Base-by-base conservation (phyloP, 306 rosid genomes). In the Hippophae gyantsensis region DNA sequence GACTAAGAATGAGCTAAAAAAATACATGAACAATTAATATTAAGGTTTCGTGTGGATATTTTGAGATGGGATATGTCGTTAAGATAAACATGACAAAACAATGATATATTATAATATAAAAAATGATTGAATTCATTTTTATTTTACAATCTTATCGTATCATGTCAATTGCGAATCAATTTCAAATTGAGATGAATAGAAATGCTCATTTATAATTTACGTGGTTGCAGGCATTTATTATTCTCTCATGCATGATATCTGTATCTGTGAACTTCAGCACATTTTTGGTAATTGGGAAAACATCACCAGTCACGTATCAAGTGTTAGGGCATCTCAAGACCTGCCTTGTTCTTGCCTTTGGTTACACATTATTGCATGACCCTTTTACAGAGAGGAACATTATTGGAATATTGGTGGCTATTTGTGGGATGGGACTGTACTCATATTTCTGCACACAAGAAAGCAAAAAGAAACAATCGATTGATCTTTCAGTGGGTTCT, bases 261-360 rank as follows among this genome's bases (percentile, higher is more conserved):
- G 99, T 92, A 14, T 80, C 94, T 2, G 99, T 92, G 77, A 92
- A 92, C 90, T 92, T 92, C 47, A 92, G 99, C 81, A 92, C 99
- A 0, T 92, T 92, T 59, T 63, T 92, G 68, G 99, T 92, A 10
- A 92, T 92, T 45, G 99, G 99, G 6, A 92, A 92, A 81, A 92
- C 99, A 66, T 92, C 99, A 8, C 99, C 99, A 0, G 99, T 92
- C 38, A 92, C 99, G 4, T 92, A 92, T 62, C 99, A 92, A 83
- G 99, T 92, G 50, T 60, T 92, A 13, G 99, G 99, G 13, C 99
- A 92, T 66, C 96, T 92, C 69, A 92, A 92, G 77, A 92, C 99
- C 10, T 92, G 99, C 70, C 93, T 92, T 72, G 93, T 92, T 60
- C 84, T 92, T 9, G 94, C 76, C 49, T 92, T 92, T 80, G 99